A percentile compares a stretch with the other conserved stretches of the same genome.
Evolutionary conservation across 768 basidiomycete genomes (phyloP).

Genomic region (Pisolithus sp.): DNA sequence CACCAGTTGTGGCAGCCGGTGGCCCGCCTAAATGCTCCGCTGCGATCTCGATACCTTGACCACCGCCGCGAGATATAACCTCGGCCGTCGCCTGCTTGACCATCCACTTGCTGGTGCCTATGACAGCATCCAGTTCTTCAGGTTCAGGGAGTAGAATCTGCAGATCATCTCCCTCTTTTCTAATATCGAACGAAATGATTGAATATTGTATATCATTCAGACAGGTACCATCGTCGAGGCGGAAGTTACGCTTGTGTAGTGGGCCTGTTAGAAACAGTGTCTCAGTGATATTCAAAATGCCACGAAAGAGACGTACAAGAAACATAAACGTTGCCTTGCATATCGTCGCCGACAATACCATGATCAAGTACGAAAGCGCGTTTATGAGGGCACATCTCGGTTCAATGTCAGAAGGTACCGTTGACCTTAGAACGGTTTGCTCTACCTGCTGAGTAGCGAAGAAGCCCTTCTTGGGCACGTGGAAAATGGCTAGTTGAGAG

Average conservation of each 20-base stretch:
- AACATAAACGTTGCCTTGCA: conserved; percentile 44
- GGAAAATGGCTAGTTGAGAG: conserved; percentile 63
- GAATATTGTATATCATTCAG: conserved; percentile 53
- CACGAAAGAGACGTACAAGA: conserved; percentile 33
- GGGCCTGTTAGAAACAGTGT: conserved; percentile 34
- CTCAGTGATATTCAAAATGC: too few relatives aligned
- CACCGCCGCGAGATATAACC: conserved; percentile 22
- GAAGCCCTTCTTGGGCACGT: conserved; percentile 50
- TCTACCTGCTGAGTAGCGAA: conserved; percentile 66
- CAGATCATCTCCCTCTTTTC: conserved; percentile 38
- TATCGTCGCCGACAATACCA: conserved; percentile 61
- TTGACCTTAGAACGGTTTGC: neutral
- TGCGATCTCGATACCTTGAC: conserved; percentile 32
- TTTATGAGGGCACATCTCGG: conserved; percentile 41
- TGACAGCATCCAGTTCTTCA: conserved; percentile 49
- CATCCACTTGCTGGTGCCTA: conserved; percentile 63
- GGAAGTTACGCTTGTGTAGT: conserved; percentile 63
- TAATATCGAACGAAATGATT: conserved; percentile 56
- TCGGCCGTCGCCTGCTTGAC: conserved; percentile 46
- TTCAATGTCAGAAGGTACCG: neutral
- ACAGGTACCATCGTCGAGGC: conserved; percentile 49
- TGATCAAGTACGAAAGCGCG: conserved; percentile 67
- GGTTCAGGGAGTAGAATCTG: conserved; percentile 46
- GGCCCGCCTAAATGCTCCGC: conserved; percentile 4
- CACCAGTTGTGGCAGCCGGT: neutral